Conservation (phyloP, 345 rosid genomes). For the Toxicodendron radicans region DNA sequence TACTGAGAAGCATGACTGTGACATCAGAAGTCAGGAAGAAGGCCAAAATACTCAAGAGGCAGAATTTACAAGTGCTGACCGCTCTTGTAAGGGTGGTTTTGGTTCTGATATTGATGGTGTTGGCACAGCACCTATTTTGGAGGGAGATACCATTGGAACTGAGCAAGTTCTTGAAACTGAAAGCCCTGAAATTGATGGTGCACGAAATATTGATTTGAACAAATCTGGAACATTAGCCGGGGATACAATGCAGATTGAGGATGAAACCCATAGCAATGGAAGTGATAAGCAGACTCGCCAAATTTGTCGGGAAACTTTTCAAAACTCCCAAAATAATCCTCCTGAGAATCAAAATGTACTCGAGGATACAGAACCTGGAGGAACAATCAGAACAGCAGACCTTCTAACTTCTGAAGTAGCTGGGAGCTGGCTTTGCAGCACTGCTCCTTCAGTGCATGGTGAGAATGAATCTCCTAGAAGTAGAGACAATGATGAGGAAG, state of each 20-base stretch:
- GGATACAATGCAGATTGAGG: slow-evolving; percentile 86
- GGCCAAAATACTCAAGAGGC: slow-evolving; percentile 79
- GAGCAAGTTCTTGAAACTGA: slow-evolving; percentile 82
- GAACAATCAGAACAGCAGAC: slow-evolving; percentile 68
- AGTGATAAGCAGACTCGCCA: slow-evolving; percentile 38
- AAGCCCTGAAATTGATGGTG: slow-evolving; percentile 53
- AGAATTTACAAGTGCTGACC: slow-evolving; percentile 57
- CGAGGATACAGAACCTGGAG: slow-evolving; percentile 66
- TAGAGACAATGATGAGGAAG: slow-evolving; percentile 48
- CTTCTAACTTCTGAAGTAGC: slow-evolving; percentile 85
- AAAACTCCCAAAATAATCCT: slow-evolving; percentile 34
- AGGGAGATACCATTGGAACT: slow-evolving; percentile 63
- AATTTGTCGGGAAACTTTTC: slow-evolving; percentile 21
- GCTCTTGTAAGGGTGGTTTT: slow-evolving; percentile 57
- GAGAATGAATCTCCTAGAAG: slow-evolving; percentile 62
- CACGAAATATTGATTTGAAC: slow-evolving; percentile 37
- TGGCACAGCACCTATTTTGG: slow-evolving; percentile 53
- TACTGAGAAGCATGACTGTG: slow-evolving; percentile 89
- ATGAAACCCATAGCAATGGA: slow-evolving; percentile 53
- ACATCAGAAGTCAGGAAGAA: slow-evolving; percentile 62
- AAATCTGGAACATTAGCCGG: slow-evolving; percentile 43
- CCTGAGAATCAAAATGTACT: slow-evolving; percentile 35
- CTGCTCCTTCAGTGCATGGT: slow-evolving; percentile 79
- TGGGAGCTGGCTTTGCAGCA: slow-evolving; percentile 88
- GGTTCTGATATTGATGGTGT: slow-evolving; percentile 80